Evolutionary conservation across 2,329 filamentous ascomycete genomes (phyloP), one percentile per base, ranked within the genome.

Genomic region (Nemania abortiva): DNA sequence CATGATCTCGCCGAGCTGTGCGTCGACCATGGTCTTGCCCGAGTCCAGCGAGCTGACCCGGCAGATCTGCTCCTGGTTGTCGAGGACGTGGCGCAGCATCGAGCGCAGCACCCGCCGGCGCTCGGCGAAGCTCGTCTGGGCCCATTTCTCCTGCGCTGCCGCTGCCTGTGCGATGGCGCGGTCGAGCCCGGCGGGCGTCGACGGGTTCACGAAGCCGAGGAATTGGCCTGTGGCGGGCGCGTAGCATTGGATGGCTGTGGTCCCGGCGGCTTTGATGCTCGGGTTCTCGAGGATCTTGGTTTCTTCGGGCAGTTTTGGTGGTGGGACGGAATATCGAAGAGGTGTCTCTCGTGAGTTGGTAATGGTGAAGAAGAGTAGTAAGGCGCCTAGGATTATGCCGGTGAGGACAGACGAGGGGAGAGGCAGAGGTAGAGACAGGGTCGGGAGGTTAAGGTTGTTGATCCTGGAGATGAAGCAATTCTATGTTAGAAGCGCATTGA

Each of bases 1-100:
- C 64, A 99, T 86, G 72, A 98, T 95, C 85, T 99, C 96, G 61
- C 96, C 96, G 65, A 99, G 90, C 74, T 92, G 91, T 0, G 95
- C 96, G 82, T 99, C 96, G 47, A 98, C 90, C 84, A 95, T 92
- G 1, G 97, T 98, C 86, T 99, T 99, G 72, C 96, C 96, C 50
- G 93, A 97, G 82, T 99, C 96, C 42, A 97, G 86, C 77, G 93
- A 97, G 58, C 95, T 95, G 34, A 94, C 89, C 18, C 89, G 88
- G 75, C 94, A 95, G 74, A 99, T 97, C 29, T 91, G 87, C 73
- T 95, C 92, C 79, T 98, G 94, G 78, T 98, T 92, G 72, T 97
- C 92, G 67, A 99, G 87, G 10, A 99, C 87, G 74, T 95, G 91
- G 81, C 90, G 91, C 74, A 97, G 84, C 77, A 99, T 85, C 6